These are phyloP conservation scores for Thermomyces lanuginosus DNA, from an alignment of 2,329 filamentous ascomycete genomes.

Conservation along the genomic window DNA sequence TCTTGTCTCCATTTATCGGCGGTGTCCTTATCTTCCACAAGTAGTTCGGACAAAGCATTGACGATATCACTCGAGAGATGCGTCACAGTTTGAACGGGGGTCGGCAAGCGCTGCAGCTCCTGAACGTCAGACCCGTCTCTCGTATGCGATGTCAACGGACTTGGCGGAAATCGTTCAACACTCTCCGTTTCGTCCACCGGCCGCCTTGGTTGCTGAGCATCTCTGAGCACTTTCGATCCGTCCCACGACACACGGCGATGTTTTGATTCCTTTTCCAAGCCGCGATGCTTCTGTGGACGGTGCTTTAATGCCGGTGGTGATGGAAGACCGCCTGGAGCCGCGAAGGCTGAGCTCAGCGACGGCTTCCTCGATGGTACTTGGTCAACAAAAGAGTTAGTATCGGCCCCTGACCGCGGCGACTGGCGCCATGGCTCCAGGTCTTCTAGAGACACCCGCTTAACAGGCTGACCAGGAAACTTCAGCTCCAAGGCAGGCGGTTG, in stretches of 20 bases:
- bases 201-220: no score
- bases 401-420: slow-evolving; percentile 15
- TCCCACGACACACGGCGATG: slow-evolving; percentile 24
- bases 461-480: slow-evolving; percentile 21
- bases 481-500: slow-evolving; percentile 22
- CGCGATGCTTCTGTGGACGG: slow-evolving; percentile 24
- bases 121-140: no score
- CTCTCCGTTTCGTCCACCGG: slow-evolving; percentile 4
- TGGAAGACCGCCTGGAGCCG: slow-evolving; percentile 11
- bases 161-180: slow-evolving; percentile 7
- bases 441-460: slow-evolving; percentile 24
- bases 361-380: no score
- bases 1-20: slow-evolving; percentile 24
- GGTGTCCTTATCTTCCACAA: slow-evolving; percentile 21
- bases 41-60: slow-evolving; percentile 19
- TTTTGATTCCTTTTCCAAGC: slow-evolving; percentile 13
- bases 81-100: slow-evolving; percentile 19
- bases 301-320: slow-evolving; percentile 26
- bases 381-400: slow-evolving; percentile 20
- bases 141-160: slow-evolving; percentile 10
- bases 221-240: slow-evolving; percentile 19
- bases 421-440: slow-evolving; percentile 23
- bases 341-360: no score
- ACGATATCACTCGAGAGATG: slow-evolving; percentile 24
- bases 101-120: no score